These are phyloP conservation scores for Rhododendron ferrugineum DNA, from an alignment of 148 eudicot genomes.

Conservation along the genomic window DNA sequence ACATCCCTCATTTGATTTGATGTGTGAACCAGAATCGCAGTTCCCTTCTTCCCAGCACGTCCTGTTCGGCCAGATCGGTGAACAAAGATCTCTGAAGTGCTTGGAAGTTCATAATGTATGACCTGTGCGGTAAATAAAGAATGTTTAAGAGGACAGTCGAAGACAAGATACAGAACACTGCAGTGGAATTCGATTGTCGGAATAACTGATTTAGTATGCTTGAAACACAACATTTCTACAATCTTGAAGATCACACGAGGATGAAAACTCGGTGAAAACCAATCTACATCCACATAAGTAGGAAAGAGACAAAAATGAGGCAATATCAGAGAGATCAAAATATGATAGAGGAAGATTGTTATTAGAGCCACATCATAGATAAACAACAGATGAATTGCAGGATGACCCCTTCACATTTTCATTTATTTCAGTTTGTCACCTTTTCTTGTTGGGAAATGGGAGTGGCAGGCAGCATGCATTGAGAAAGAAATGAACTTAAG, in stretches of 20 bases:
- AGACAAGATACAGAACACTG: neutral
- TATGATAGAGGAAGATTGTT: neutral
- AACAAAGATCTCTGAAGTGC: slow-evolving; percentile 78
- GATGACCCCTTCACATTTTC: neutral
- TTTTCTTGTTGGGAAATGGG: neutral
- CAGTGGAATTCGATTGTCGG: neutral
- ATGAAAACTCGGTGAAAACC: neutral
- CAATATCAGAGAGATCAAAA: neutral
- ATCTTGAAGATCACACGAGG: neutral
- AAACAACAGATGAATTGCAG: neutral
- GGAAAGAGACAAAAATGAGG: neutral
- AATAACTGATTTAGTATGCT: neutral
- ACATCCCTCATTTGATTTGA: slow-evolving; percentile 51
- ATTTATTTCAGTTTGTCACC: neutral
- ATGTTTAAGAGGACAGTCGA: neutral
- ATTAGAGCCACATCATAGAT: neutral
- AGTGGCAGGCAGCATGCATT: neutral
- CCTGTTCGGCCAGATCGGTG: slow-evolving; percentile 98
- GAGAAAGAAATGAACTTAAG: neutral
- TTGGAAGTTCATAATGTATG: slow-evolving; percentile 89
- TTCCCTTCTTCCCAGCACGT: slow-evolving; percentile 98
- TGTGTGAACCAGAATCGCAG: slow-evolving; percentile 65
- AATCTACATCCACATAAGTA: neutral
- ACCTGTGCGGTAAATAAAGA: slow-evolving; percentile 36
- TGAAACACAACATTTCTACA: neutral